phyloP scores from a whole-genome alignment of 352 stramenopile species.

The Globisporangium solare region DNA sequence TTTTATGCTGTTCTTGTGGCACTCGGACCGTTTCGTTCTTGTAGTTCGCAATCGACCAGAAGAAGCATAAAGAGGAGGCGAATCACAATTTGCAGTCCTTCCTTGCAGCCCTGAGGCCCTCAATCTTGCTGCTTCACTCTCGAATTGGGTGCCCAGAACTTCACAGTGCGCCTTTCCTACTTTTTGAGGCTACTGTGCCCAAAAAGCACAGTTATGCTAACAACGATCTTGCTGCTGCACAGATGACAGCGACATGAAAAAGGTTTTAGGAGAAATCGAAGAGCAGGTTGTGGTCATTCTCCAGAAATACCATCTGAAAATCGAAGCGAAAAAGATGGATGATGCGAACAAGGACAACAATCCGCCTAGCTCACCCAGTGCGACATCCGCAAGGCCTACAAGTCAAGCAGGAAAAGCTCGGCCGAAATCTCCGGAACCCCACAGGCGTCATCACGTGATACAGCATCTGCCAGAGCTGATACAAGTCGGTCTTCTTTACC shows the following conservation, averaged over 20 bases:
- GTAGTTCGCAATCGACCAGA: slow-evolving; percentile 54
- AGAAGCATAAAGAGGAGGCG: slow-evolving; percentile 72
- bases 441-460: background rate
- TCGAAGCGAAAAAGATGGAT: slow-evolving; percentile 36
- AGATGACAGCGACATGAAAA: slow-evolving; percentile 71
- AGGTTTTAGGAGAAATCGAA: slow-evolving; percentile 71
- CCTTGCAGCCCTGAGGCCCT: slow-evolving; percentile 55
- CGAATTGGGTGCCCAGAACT: slow-evolving; percentile 69
- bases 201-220: background rate
- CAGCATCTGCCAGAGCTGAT: background rate
- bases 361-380: too few species aligned
- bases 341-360: slow-evolving; percentile 8
- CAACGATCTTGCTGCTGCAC: background rate
- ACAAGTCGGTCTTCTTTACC: slow-evolving; percentile 8
- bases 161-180: slow-evolving; percentile 34
- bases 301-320: slow-evolving; percentile 65
- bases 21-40: slow-evolving; percentile 10
- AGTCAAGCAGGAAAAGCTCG: background rate
- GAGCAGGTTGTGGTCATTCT: slow-evolving; percentile 64
- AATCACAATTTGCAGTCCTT: slow-evolving; percentile 69
- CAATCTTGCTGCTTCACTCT: slow-evolving; percentile 54
- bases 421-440: background rate
- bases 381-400: background rate
- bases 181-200: background rate
- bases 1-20: background rate